Conservation (phyloP, 108 stramenopile species). For the Skeletonema tropicum region DNA sequence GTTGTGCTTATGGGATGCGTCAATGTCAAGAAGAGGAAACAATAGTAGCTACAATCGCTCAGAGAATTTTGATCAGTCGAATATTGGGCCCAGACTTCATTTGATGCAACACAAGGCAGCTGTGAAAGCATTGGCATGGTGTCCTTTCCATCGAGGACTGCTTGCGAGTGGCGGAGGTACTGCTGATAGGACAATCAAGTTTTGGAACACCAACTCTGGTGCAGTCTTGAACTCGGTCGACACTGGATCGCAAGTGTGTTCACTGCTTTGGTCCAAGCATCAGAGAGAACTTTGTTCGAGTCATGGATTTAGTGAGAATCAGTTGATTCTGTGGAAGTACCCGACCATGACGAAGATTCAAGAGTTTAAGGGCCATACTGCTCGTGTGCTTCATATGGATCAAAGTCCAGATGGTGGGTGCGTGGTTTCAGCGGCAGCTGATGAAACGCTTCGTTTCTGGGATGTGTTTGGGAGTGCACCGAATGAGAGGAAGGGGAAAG, state of each 20-base stretch:
- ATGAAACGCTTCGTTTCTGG: slow-evolving; percentile 95
- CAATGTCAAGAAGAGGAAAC: slow-evolving; percentile 36
- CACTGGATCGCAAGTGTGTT: slow-evolving; percentile 97
- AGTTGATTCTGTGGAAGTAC: slow-evolving; percentile 97
- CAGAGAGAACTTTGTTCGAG: slow-evolving; percentile 95
- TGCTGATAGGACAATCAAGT: slow-evolving; percentile 99
- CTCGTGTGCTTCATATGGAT: slow-evolving; percentile 85
- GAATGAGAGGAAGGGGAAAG: slow-evolving; percentile 1
- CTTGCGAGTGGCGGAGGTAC: slow-evolving; percentile 99
- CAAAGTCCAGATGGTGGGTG: slow-evolving; percentile 78
- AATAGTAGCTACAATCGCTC: slow-evolving; percentile 5
- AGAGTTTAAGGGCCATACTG: slow-evolving; percentile 87
- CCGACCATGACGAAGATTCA: slow-evolving; percentile 88
- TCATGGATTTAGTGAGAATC: slow-evolving; percentile 97
- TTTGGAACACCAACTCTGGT: slow-evolving; percentile 96
- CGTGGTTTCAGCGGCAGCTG: slow-evolving; percentile 86
- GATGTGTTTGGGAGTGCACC: slow-evolving; percentile 67
- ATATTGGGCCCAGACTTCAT: slow-evolving; percentile 61
- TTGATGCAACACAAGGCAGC: slow-evolving; percentile 97
- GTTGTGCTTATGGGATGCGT: slow-evolving; percentile 96
- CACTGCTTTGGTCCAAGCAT: slow-evolving; percentile 92
- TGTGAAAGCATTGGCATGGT: slow-evolving; percentile 99
- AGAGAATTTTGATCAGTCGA: slow-evolving; percentile 19
- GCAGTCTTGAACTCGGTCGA: slow-evolving; percentile 94
- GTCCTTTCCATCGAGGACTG: slow-evolving; percentile 95